Evolutionary conservation across 169 alveolate genomes (phyloP), one percentile per base, ranked within the genome.

Genomic region (Plasmodium knowlesi): DNA sequence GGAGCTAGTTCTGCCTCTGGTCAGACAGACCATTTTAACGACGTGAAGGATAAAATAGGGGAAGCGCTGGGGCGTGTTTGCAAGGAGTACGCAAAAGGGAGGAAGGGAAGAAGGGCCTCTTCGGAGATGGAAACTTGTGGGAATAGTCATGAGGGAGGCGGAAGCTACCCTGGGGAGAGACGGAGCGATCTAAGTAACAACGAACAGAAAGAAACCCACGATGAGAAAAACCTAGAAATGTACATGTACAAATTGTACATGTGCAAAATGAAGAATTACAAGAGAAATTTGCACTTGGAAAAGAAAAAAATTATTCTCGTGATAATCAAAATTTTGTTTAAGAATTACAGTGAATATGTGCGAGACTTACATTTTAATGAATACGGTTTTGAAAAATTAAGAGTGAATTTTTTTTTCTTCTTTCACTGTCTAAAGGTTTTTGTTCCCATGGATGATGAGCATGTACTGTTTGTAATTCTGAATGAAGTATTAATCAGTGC

Each of bases 391-490:
- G 30, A 70, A 16, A 80, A 82, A 43, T 81, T 91, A 73, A 81
- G 83, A 72, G 78, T 91, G 0, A 84, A 91, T 82, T 91, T 91
- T 91, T 50, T 72, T 19, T 91, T 91, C 76, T 91, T 41, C 46
- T 91, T 70, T 71, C 80, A 91, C 72, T 91, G 84, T 37, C 83
- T 91, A 19, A 91, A 82, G 67, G 43, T 81, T 70, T 91, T 81
- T 73, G 74, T 91, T 5, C 92, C 91, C 76, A 14, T n/a, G 41
- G 95, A 91, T 91, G 95, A 91, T 70, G 95, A 91, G 76, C 82
- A 91, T 82, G 67, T 91, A 5, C 28, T 91, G 67, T 91, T 91
- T 57, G 95, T 91, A 22, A 91, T 91, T 37, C 70, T 91, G 19
- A 82, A 91, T 71, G 95, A 91, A 46, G 92, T 91, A 5, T 82